phyloP scores from a whole-genome alignment of 768 basidiomycete species.

The Lepiota venenata region DNA sequence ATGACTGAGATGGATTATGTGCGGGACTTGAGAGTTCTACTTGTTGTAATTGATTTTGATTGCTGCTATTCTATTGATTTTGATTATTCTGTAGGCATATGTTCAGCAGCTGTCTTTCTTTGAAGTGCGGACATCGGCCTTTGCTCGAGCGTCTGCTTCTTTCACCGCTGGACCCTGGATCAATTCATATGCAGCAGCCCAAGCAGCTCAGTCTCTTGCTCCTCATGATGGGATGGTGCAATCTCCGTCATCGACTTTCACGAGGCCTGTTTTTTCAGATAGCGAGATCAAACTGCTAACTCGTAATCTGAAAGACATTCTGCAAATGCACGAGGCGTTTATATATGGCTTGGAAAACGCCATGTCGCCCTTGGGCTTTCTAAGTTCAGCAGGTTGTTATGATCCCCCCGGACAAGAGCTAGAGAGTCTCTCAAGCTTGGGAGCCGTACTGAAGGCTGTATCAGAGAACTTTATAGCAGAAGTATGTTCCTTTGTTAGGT shows the following conservation, averaged over 20 bases:
- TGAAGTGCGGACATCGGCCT: slow-evolving; percentile 36
- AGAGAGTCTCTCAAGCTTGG: slow-evolving; percentile 29
- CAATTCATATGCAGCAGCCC: slow-evolving; percentile 37
- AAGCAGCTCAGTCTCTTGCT: slow-evolving; percentile 19
- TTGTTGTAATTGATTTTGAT: slow-evolving; percentile 44
- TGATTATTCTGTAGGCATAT: slow-evolving; percentile 49
- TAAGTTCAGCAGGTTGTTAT: slow-evolving; percentile 26
- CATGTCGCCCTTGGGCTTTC: slow-evolving; percentile 49
- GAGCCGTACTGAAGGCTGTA: slow-evolving; percentile 44
- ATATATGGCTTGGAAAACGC: slow-evolving; percentile 49
- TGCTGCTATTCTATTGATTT: neutral
- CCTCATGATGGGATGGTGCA: slow-evolving; percentile 12
- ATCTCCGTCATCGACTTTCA: slow-evolving; percentile 23
- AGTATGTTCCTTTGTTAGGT: slow-evolving; percentile 30
- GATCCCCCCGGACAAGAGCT: slow-evolving; percentile 13
- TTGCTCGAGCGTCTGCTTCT: slow-evolving; percentile 38
- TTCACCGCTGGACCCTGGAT: slow-evolving; percentile 44
- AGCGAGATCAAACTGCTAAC: slow-evolving; percentile 55
- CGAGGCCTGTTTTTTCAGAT: slow-evolving; percentile 48
- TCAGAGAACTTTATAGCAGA: slow-evolving; percentile 57
- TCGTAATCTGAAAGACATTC: slow-evolving; percentile 66
- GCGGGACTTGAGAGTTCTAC: slow-evolving; percentile 70
- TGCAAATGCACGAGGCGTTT: slow-evolving; percentile 67
- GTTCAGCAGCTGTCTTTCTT: slow-evolving; percentile 54
- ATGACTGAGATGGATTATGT: slow-evolving; percentile 84